These are phyloP conservation scores for Marasmius fiardii DNA, from an alignment of 1,284 basidiomycete genomes.

Conservation along the genomic window DNA sequence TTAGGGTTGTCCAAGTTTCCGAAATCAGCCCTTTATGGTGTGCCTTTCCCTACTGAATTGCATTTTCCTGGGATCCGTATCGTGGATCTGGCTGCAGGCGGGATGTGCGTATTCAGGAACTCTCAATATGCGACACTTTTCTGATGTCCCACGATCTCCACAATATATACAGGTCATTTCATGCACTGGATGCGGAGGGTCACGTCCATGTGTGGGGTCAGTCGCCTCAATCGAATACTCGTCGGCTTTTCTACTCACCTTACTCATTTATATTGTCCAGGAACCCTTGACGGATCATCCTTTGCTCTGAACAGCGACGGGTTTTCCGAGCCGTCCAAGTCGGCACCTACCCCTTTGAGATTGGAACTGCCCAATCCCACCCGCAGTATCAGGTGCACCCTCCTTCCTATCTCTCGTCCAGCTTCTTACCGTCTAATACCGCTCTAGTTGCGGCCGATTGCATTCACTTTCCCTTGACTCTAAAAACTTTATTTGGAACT, in stretches of 20 bases:
- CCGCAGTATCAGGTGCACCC: slow-evolving; percentile 56
- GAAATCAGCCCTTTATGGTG: slow-evolving; percentile 32
- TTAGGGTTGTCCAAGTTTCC: slow-evolving; percentile 49
- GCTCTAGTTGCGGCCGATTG: slow-evolving; percentile 64
- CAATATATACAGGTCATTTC: slow-evolving; percentile 60
- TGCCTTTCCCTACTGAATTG: slow-evolving; percentile 62
- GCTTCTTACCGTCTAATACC: neutral
- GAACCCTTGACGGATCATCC: slow-evolving; percentile 55
- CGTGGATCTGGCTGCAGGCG: slow-evolving; percentile 73
- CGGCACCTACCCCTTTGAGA: slow-evolving; percentile 48
- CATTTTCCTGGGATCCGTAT: slow-evolving; percentile 58
- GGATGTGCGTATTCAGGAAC: slow-evolving; percentile 54
- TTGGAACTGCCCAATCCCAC: slow-evolving; percentile 55
- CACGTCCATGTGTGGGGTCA: slow-evolving; percentile 81
- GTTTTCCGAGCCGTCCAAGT: slow-evolving; percentile 50
- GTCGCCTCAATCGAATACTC: slow-evolving; percentile 7
- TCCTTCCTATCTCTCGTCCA: slow-evolving; percentile 12
- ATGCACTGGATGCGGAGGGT: slow-evolving; percentile 74
- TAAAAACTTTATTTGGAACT: slow-evolving; percentile 62
- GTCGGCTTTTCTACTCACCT: slow-evolving; percentile 9
- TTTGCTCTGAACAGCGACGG: slow-evolving; percentile 46
- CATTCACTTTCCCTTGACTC: slow-evolving; percentile 68
- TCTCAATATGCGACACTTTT: neutral
- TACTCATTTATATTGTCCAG: slow-evolving; percentile 29
- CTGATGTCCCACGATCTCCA: slow-evolving; percentile 1